Base-by-base conservation (phyloP, 1,139 yeast genomes). In the Debaryomycetaceae sp. region DNA sequence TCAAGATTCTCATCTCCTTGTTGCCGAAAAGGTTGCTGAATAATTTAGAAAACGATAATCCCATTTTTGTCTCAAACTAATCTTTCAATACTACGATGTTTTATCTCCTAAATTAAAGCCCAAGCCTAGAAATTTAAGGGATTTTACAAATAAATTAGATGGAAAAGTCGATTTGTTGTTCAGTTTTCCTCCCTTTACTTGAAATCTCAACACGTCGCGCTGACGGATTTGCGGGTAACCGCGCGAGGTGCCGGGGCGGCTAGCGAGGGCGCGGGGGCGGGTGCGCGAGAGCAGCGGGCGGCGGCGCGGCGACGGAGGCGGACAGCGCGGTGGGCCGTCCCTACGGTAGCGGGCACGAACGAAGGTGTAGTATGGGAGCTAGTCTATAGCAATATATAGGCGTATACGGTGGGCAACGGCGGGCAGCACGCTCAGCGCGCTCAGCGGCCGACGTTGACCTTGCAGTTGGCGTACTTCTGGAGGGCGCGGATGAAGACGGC, bases 401-500 rank as follows among this genome's bases (percentile, higher is more conserved):
- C 11, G 31, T 27, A 27, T 11, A 27, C 11, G 11, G 11, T 27
- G 31, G 11, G 11, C 8, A 4, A 8, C 31, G 11, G 31, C 8
- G 31, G 11, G 20, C 20, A 17, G 20, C 20, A 17, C 20, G 20
- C 20, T 2, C 20, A 17, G 31, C 8, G 11, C 31, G 31, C 11
- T 27, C 31, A 27, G 31, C 31, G 31, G 7, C 99, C 99, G 45
- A 91, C 81, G 60, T 93, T 93, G 54, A 88, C 82, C 66, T 90
- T 90, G 59, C 96, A 85, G 23, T 78, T 75, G 6, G 97, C 77
- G 60, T 80, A 93, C 56, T 81, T 83, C 54, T 85, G 88, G 53
- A 93, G 75, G 1, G 96, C 97, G 52, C 93, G 78, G 43, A 87
- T 76, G 61, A 89, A 93, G 14, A 91, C 95, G 22, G 90, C 87